Base-by-base conservation (phyloP, 2,329 filamentous ascomycete genomes). In the Arthrobotrys sphaeroides region DNA sequence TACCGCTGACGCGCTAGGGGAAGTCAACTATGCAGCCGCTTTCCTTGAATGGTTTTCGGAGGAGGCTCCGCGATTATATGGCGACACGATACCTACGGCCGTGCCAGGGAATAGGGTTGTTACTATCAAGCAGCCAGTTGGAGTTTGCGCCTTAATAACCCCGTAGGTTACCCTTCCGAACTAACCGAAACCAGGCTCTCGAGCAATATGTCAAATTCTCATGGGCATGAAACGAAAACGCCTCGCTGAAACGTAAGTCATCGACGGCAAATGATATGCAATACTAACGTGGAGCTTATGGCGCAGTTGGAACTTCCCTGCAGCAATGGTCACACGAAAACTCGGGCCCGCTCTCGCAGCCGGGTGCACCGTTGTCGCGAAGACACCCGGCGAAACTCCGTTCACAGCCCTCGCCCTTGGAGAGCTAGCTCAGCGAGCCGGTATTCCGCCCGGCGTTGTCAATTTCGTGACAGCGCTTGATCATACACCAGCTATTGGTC, bases 311-410 rank as follows among this genome's bases (percentile, higher is more conserved):
- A 96, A 96, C 83, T 96, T 96, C 80, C 90, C 90, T 10, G 88
- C 90, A 1, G 90, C 90, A 57, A 92, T 92, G 90, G 88, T 92
- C 78, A 90, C 89, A 5, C 84, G 89, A 73, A 91, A 91, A 82
- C 86, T 89, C 59, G 89, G 87, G 1, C 88, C 92, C 1, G 91
- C 91, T 6, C 86, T 98, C 67, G 95, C 95, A 16, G 94, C 93
- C n/a, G 95, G 95, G 72, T 98, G 94, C 84, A 97, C 94, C 0
- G 91, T 96, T 1, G 94, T 98, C 1, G 90, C 90, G 80, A 99
- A 99, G 83, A 91, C 93, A 13, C 94, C 94, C 0, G 90, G 90
- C 55, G 94, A 98, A 85, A 97, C 95, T 0, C 95, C 94, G 0
- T 95, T 94, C 82, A 96, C 94, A 22, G 89, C 93, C 0, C 89